These are phyloP conservation scores for Aspergillus amoenus DNA, from an alignment of 2,329 filamentous ascomycete genomes.

Conservation along the genomic window DNA sequence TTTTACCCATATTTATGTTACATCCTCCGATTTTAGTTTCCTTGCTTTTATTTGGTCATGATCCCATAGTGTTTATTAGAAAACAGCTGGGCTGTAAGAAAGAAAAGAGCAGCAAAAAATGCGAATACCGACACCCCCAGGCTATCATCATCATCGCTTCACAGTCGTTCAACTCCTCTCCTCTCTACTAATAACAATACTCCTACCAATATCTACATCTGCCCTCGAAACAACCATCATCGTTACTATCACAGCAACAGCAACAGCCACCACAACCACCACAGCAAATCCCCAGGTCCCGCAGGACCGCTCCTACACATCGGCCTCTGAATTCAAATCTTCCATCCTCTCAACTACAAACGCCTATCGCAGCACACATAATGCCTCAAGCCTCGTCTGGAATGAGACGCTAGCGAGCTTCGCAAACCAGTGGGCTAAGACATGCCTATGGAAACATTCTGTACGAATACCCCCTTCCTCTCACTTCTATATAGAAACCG, in stretches of 20 bases:
- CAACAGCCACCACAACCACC: slow-evolving; percentile 21
- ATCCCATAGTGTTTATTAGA: too few species aligned
- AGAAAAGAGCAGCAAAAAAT: not conserved
- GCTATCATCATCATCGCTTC: not conserved
- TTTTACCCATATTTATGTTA: too few species aligned
- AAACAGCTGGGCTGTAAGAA: too few species aligned
- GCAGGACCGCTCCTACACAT: slow-evolving; percentile 43
- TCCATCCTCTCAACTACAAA: slow-evolving; percentile 68
- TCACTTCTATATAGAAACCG: not conserved
- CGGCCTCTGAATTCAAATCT: slow-evolving; percentile 41
- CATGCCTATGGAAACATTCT: slow-evolving; percentile 46
- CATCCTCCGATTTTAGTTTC: too few species aligned
- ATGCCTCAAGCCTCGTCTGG: slow-evolving; percentile 60
- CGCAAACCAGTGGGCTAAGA: slow-evolving; percentile 52
- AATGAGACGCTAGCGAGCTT: slow-evolving; percentile 62
- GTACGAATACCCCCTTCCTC: slow-evolving; percentile 15
- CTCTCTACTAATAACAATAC: not conserved
- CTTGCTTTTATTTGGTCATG: too few species aligned
- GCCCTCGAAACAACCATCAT: slow-evolving; percentile 15
- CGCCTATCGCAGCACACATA: slow-evolving; percentile 62
- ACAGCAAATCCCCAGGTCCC: slow-evolving; percentile 24
- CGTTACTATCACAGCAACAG: slow-evolving; percentile 26
- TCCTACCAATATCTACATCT: not conserved
- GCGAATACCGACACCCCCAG: not conserved
- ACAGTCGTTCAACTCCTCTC: not conserved